Evolutionary conservation across 495 filamentous ascomycete genomes (phyloP).

Genomic region (Penicillium nucicola): DNA sequence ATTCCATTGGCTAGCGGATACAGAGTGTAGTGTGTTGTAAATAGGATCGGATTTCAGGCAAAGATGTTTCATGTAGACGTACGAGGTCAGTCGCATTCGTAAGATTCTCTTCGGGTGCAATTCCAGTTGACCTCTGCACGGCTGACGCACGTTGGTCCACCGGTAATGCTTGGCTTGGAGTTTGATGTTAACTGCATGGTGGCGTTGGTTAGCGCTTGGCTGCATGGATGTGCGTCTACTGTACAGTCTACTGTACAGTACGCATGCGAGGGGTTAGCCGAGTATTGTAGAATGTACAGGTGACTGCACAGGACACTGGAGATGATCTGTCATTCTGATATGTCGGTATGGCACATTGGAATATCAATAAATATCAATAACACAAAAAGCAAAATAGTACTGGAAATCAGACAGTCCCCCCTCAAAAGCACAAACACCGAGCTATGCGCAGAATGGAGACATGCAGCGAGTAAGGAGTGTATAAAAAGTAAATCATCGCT

Average conservation of each 20-base stretch:
- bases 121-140: conserved; percentile 5
- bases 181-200: conserved; percentile 8
- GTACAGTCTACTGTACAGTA: too few species aligned
- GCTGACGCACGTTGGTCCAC: conserved; percentile 22
- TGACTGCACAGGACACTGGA: not conserved
- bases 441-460: conserved; percentile 21
- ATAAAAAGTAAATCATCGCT: conserved; percentile 2
- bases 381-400: not conserved
- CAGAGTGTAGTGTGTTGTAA: not conserved
- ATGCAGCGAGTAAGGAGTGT: not conserved
- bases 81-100: not conserved
- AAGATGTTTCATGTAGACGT: not conserved
- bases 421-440: conserved; percentile 17
- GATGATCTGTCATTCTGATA: conserved; percentile 3
- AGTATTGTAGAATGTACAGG: too few species aligned
- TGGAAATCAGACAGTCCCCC: not conserved
- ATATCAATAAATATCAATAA: not conserved
- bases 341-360: not conserved
- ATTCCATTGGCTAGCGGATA: not conserved
- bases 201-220: conserved; percentile 4
- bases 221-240: not conserved
- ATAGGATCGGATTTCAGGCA: not conserved
- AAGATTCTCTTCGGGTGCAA: too few species aligned
- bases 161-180: not conserved
- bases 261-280: not conserved